Evolutionary conservation across 305 asterid species (phyloP).

Genomic region (Solanum hybrid): DNA sequence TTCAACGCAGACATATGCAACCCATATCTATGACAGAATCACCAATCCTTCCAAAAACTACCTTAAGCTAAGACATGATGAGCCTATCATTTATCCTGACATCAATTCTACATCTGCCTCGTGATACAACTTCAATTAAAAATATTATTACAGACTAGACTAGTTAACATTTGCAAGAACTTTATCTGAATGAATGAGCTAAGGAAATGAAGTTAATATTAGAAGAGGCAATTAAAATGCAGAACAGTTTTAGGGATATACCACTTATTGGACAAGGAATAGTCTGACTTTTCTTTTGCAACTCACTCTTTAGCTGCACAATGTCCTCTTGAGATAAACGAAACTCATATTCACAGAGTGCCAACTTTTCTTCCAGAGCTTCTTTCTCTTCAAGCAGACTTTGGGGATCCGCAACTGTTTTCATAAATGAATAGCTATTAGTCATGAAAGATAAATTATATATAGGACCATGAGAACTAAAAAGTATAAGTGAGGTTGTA

Average conservation of each 20-base stretch:
- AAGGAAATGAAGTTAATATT: background rate
- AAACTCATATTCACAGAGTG: conserved; percentile 85
- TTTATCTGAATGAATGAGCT: background rate
- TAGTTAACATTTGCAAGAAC: background rate
- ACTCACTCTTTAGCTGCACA: conserved; percentile 61
- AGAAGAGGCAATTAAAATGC: conserved; percentile 3
- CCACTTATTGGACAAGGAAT: conserved; percentile 43
- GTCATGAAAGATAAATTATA: background rate
- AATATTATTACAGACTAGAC: background rate
- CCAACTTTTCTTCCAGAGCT: conserved; percentile 79
- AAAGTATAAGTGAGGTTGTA: background rate
- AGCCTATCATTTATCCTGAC: background rate
- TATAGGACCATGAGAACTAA: background rate
- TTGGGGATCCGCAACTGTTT: conserved; percentile 91
- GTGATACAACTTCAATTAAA: background rate
- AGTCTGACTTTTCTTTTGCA: conserved; percentile 53
- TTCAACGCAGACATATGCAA: background rate
- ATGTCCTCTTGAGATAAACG: conserved; percentile 96
- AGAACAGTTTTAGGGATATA: conserved; percentile 16
- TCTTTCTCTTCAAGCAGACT: conserved; percentile 87
- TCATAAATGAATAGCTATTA: conserved; percentile 13
- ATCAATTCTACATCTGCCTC: background rate
- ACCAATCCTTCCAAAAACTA: background rate
- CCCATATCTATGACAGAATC: background rate
- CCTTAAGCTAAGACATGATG: background rate